Base-by-base conservation (phyloP, 331 rosid species). In the Acacia pycnantha region DNA sequence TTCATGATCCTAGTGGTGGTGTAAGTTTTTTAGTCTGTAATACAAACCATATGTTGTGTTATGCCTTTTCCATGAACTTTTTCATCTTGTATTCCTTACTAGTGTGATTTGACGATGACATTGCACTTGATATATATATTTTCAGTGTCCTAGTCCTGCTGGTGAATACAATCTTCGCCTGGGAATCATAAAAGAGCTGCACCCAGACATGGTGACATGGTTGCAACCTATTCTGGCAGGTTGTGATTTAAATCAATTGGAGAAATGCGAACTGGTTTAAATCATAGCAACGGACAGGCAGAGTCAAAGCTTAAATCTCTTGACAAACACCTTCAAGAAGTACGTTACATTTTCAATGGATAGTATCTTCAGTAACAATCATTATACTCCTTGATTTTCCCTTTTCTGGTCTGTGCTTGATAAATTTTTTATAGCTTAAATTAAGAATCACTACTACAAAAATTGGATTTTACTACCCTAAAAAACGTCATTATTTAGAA, bases 161-260 rank as follows among this genome's bases (percentile, higher is more conserved):
- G 95, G 95, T 66, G 93, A 95, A 82, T 95, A 95, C 85, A 95
- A 95, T 86, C 98, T 95, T 77, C 98, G 98, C 31, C 91, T 95
- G 68, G 98, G 98, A 82, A 92, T 93, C 68, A 86, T 95, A 79
- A 95, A 95, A 89, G 98, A 95, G 90, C 91, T 93, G 81, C 98
- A 95, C 77, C 98, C 98, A 19, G 98, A 95, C 85, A 87, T n/a
- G n/a, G n/a, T n/a, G n/a, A n/a, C n/a, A n/a, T 95, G 94, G 98
- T 95, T 70, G 98, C 98, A n/a, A 95, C 98, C 81, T 95, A 90
- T 87, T 93, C 98, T 54, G 98, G 98, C 90, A 93, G 98, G 98
- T 95, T 86, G 91, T 88, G 59, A 70, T 72, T 78, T 83, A 96
- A 94, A 81, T 93, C 99, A 37, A 94, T 96, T 70, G 97, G 97